phyloP scores from a whole-genome alignment of 1,284 basidiomycete genomes.

The Melampsora occidentalis region DNA sequence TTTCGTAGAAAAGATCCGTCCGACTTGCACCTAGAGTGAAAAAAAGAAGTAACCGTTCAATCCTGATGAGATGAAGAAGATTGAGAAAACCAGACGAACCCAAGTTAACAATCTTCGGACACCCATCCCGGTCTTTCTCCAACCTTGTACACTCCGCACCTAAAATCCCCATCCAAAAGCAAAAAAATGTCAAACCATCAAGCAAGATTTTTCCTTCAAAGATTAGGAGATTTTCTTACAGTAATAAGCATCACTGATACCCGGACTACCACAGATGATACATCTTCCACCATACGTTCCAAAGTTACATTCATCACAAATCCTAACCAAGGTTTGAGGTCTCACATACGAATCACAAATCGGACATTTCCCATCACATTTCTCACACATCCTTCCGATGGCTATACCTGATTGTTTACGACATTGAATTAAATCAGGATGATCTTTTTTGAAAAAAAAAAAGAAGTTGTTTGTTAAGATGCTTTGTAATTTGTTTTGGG shows the following conservation, averaged over 20 bases:
- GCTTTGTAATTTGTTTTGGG: too few relatives aligned
- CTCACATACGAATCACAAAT: conserved; percentile 99
- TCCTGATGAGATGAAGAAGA: too few relatives aligned
- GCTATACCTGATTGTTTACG: conserved; percentile 93
- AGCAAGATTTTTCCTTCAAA: too few relatives aligned
- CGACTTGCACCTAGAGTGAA: conserved; percentile 58
- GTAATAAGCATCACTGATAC: conserved; percentile 95
- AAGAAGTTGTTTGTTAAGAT: neutral
- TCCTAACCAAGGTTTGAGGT: conserved; percentile 93
- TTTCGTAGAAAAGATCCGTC: conserved; percentile 84
- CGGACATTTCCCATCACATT: conserved; percentile 98
- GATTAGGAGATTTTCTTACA: conserved; percentile 65
- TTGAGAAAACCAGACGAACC: conserved; percentile 60
- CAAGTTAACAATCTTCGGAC: conserved; percentile 96
- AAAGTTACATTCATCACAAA: conserved; percentile 98
- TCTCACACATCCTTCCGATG: conserved; percentile 95
- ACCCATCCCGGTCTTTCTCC: conserved; percentile 97
- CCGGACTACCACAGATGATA: conserved; percentile 86
- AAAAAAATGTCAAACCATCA: neutral
- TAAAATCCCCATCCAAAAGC: neutral
- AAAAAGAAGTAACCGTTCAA: neutral
- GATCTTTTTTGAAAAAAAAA: conserved; percentile 47
- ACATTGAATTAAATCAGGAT: conserved; percentile 88
- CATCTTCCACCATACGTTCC: conserved; percentile 95
- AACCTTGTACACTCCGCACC: conserved; percentile 71